Base-by-base conservation (phyloP, 2,329 filamentous ascomycete genomes). In the Curvularia spicifera region DNA sequence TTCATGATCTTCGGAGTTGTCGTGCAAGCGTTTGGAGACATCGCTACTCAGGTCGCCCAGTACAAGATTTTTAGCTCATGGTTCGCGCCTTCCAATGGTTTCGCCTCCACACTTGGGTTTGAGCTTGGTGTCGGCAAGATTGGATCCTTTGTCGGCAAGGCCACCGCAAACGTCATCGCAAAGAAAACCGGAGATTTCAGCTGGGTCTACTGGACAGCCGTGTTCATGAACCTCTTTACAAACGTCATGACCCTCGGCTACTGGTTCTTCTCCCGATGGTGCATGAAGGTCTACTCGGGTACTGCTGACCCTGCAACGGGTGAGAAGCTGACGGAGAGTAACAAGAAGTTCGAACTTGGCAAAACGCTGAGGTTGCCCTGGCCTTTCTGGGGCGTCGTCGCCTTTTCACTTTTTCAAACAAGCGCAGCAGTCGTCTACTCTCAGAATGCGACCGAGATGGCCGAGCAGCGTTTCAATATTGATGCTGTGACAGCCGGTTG, bases 61-160 rank as follows among this genome's bases (percentile, higher is more conserved):
- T 88, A 88, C 70, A 87, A 87, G 59, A 82, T 88, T 60, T 88
- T 88, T 64, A 86, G 84, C 0, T 86, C 84, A 0, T 88, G 86
- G 86, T 88, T 88, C 60, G 79, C 85, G 0, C 86, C 86, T 0
- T 85, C 80, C 7, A 81, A 84, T 55, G 86, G 86, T 1, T 88
- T 88, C 66, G 86, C 85, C 0, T 85, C 85, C 0, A 88, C 85
- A 0, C 77, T 88, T 0, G 86, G 81, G 0, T 82, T 88, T 4
- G 86, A 88, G 68, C 77, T 88, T 0, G 84, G 81, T 0, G 81
- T 88, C 51, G 84, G 84, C 18, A 88, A 87, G 69, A 83, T 88
- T 8, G 85, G 86, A 1, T 81, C 81, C 0, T 87, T 88, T 55
- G 83, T 86, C 1, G 86, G 86, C 10, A 85, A 86, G 62, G 80